Evolutionary conservation across 2,329 filamentous ascomycete species (phyloP).

Genomic region (Teratosphaeria viscida): DNA sequence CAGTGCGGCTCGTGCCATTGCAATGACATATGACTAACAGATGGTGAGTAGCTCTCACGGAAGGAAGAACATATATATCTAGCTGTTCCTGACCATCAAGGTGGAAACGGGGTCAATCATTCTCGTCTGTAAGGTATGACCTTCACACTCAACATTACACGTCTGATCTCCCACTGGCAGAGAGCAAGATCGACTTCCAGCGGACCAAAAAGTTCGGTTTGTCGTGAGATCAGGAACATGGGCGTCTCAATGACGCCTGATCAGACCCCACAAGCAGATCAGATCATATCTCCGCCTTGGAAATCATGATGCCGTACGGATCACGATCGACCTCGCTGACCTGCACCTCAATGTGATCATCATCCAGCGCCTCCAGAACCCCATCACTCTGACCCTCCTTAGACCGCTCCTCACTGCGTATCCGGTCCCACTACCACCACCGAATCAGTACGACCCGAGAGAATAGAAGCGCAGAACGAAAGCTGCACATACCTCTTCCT

Average conservation of each 20-base stretch:
- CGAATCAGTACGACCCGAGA: neutral
- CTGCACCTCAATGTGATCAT: slow-evolving; percentile 51
- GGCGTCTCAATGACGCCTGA: neutral
- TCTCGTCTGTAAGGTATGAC: neutral
- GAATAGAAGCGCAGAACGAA: neutral
- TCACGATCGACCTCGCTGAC: slow-evolving; percentile 76
- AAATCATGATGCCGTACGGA: slow-evolving; percentile 67
- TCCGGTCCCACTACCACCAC: slow-evolving; percentile 34
- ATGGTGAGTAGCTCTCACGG: neutral
- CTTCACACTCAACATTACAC: no score
- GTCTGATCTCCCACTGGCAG: neutral
- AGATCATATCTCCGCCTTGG: slow-evolving; percentile 18
- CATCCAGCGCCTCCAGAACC: slow-evolving; percentile 39
- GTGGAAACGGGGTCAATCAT: neutral
- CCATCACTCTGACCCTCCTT: slow-evolving; percentile 25
- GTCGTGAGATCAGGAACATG: neutral
- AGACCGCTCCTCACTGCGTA: slow-evolving; percentile 32
- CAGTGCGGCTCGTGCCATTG: no score
- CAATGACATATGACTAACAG: neutral
- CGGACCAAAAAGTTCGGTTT: neutral
- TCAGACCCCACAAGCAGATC: neutral
- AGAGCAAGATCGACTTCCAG: neutral
- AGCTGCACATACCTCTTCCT: slow-evolving; percentile 27
- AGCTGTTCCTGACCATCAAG: neutral
- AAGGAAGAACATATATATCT: neutral